Base-by-base conservation (phyloP, 2,329 filamentous ascomycete species). In the Pestalotiopsis sp. region DNA sequence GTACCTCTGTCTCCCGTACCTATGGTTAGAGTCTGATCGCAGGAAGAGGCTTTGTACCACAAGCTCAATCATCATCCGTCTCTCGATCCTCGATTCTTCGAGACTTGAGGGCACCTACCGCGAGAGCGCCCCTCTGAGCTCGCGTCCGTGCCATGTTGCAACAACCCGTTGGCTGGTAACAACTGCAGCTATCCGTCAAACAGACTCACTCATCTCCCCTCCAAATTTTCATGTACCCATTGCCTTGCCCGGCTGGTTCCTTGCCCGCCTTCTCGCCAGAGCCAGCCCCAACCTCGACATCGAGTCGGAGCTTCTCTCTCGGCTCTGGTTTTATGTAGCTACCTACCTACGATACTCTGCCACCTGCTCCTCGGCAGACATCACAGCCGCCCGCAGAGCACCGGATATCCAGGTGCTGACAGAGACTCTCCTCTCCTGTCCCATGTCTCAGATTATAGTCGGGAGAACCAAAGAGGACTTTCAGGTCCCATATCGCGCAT, bases 391-490 rank as follows among this genome's bases (percentile, higher is more conserved):
- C 45, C 45, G 23, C 20, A 69, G 70, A 68, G 72, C 70, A 71
- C 68, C 68, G 66, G 72, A 69, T 71, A 69, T 72, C 69, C 66
- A 69, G 67, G 70, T 68, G 68, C 70, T 68, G 64, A 68, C 66
- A 71, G 62, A 69, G 70, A 68, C 72, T 70, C 20, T 23, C 11
- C 20, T 64, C 39, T 49, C 36, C 39, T 64, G 41, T 23, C 36
- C 39, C 38, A 64, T 76, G 75, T 76, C 74, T 77, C 68, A 75
- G 61, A 70, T 62, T 69, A 52, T 52, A 52, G 69, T 62, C 69
- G 68, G 70, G 68, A 71, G 67, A 72, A 71, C 72, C 67, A 72
- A 70, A 75, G 68, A 72, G 66, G 69, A 72, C 68, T 68, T 68
- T 69, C 66, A 70, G 70, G 70, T 69, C 73, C 70, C 67, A 69